A percentile compares a stretch with the other conserved stretches of the same genome.
Evolutionary conservation across 1,139 yeast genomes (phyloP).

Genomic region (Saccharomyces hybrid): DNA sequence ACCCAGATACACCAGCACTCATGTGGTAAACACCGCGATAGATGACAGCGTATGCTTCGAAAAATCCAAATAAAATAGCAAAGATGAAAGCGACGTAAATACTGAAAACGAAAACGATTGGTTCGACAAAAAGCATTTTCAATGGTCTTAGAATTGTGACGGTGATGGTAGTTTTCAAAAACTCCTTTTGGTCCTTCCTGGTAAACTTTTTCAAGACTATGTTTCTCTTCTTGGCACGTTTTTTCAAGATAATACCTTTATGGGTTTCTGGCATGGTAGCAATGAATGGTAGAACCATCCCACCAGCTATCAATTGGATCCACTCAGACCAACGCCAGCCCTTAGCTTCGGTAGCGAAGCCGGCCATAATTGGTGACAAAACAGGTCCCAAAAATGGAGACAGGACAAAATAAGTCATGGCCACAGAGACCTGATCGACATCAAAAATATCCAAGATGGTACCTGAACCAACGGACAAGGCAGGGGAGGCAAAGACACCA

Average conservation of each 20-base stretch:
- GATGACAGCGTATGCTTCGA: constrained; percentile 70
- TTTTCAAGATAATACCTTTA: constrained; percentile 51
- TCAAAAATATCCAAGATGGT: constrained; percentile 71
- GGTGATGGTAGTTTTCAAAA: constrained; percentile 36
- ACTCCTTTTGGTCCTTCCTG: constrained; percentile 27
- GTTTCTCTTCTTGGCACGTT: constrained; percentile 55
- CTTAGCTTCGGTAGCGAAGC: constrained; percentile 60
- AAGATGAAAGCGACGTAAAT: constrained; percentile 63
- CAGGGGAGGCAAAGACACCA: constrained; percentile 78
- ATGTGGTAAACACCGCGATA: constrained; percentile 55
- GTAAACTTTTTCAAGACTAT: constrained; percentile 37
- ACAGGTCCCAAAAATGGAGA: constrained; percentile 78
- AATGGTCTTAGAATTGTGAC: constrained; percentile 52
- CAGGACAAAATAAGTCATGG: constrained; percentile 62
- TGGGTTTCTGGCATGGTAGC: constrained; percentile 62
- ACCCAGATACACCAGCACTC: constrained; percentile 54
- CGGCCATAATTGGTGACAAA: constrained; percentile 76
- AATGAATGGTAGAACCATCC: constrained; percentile 53
- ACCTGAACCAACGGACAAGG: constrained; percentile 82
- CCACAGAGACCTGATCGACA: constrained; percentile 55
- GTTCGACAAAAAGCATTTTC: constrained; percentile 59
- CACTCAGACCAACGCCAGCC: constrained; percentile 78
- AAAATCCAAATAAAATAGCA: constrained; percentile 70
- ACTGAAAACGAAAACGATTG: constrained; percentile 61
- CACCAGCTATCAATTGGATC: constrained; percentile 68